These are phyloP conservation scores for Erucastrum elatum DNA, from an alignment of 345 rosid species.

Conservation along the genomic window DNA sequence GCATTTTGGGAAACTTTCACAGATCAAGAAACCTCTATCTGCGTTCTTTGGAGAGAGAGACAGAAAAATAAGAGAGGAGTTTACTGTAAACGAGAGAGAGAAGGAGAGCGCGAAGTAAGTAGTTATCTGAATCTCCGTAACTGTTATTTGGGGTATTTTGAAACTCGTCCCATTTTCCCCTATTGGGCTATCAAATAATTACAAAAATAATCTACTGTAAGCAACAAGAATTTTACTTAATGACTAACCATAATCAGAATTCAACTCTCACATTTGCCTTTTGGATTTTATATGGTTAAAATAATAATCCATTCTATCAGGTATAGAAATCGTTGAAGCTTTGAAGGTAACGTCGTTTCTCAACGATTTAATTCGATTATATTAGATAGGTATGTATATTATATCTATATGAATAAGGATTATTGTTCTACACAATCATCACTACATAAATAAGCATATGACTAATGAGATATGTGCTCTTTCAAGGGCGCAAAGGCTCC, in stretches of 20 bases:
- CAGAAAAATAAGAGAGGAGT: not conserved
- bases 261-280: not conserved
- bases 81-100: not conserved
- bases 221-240: not conserved
- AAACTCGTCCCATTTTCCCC: not conserved
- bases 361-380: too few species aligned
- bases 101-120: not conserved
- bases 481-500: conserved; percentile 14
- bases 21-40: not conserved
- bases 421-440: too few species aligned
- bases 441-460: not conserved
- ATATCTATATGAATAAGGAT: too few species aligned
- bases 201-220: not conserved
- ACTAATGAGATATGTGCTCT: not conserved
- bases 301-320: not conserved
- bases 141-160: not conserved
- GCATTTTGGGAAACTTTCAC: not conserved
- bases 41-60: not conserved
- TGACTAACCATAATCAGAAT: not conserved
- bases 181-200: not conserved
- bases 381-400: too few species aligned
- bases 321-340: too few species aligned
- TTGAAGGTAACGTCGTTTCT: too few species aligned
- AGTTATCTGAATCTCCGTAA: not conserved
- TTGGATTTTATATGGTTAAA: not conserved